Conservation (phyloP, 2,329 filamentous ascomycete species). For the Chaetomium globosum region DNA sequence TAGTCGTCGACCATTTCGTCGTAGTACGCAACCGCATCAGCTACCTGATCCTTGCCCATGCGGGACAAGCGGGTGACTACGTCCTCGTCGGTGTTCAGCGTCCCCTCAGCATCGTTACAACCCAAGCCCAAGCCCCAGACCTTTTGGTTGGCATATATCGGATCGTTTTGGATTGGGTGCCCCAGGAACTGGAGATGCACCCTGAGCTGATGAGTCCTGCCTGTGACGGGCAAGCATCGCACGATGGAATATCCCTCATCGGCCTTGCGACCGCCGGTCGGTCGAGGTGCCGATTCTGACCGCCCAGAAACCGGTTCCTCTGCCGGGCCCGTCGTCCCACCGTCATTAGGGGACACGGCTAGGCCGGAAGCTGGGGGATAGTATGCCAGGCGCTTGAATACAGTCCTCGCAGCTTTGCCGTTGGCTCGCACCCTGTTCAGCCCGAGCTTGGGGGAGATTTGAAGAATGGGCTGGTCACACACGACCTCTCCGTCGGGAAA, state of each 20-base stretch:
- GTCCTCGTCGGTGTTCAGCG: conserved; percentile 78
- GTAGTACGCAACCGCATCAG: conserved; percentile 88
- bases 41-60: conserved; percentile 94
- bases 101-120: conserved; percentile 64
- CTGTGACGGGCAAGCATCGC: conserved; percentile 88
- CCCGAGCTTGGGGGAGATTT: conserved; percentile 92
- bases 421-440: conserved; percentile 92
- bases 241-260: conserved; percentile 89
- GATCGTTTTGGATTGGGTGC: conserved; percentile 94
- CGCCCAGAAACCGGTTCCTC: conserved; percentile 24
- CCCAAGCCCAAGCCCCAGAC: conserved; percentile 87
- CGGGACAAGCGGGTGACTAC: conserved; percentile 81
- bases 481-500: conserved; percentile 91
- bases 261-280: conserved; percentile 43
- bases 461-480: conserved; percentile 90
- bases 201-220: conserved; percentile 89
- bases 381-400: conserved; percentile 91
- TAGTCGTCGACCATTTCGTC: conserved; percentile 92
- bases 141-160: conserved; percentile 91
- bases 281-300: conserved; percentile 35
- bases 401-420: conserved; percentile 84
- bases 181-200: conserved; percentile 94
- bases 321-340: not conserved
- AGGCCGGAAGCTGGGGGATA: conserved; percentile 61
- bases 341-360: not conserved